A percentile compares a stretch with the other conserved stretches of the same genome.
These are phyloP conservation scores for Kazachstania sp. DNA, from an alignment of 1,139 yeast species.

Conservation along the genomic window DNA sequence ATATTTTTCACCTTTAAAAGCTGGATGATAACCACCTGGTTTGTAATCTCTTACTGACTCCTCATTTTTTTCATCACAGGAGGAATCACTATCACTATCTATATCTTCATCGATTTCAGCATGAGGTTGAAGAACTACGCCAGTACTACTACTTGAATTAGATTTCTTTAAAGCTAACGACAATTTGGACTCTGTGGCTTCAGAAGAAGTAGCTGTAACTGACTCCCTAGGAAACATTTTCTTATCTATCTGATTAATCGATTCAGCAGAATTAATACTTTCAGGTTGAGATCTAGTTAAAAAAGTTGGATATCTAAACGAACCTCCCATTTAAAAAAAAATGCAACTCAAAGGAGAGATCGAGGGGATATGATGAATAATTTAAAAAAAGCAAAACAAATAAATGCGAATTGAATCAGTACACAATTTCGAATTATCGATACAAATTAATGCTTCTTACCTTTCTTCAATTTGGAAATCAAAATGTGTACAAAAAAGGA, in stretches of 20 bases:
- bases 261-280: too few species aligned
- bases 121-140: neutral
- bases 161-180: constrained; percentile 20
- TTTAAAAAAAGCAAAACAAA: too few species aligned
- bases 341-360: too few species aligned
- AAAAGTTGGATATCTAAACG: constrained; percentile 20
- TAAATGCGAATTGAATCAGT: too few species aligned
- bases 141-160: neutral
- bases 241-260: neutral
- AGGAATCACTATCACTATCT: constrained; percentile 23
- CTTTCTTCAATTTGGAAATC: too few species aligned
- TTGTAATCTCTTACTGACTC: constrained; percentile 61
- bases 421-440: too few species aligned
- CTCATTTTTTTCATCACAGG: constrained; percentile 43
- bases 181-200: constrained; percentile 19
- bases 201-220: neutral
- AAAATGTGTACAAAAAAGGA: too few species aligned
- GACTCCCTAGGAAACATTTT: constrained; percentile 2
- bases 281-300: constrained; percentile 5
- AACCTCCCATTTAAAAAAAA: constrained; percentile 14
- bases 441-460: too few species aligned
- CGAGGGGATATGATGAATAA: too few species aligned
- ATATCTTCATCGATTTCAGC: constrained; percentile 6
- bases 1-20: constrained; percentile 60
- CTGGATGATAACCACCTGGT: constrained; percentile 76